Base-by-base conservation (phyloP, 2,329 filamentous ascomycete species). In the Aureobasidium sp. region DNA sequence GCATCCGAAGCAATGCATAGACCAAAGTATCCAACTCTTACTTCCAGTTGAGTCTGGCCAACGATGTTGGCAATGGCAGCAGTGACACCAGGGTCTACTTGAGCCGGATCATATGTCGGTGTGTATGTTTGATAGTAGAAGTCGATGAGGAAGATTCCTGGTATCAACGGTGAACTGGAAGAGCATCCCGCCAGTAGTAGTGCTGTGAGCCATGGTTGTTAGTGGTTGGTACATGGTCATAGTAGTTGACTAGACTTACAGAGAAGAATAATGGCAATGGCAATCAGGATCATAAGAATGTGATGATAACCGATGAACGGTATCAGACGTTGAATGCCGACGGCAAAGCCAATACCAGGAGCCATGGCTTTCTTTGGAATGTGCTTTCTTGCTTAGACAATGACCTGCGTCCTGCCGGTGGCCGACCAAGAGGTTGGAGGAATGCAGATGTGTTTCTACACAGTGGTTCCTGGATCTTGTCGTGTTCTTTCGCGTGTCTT, bases 71-170 rank as follows among this genome's bases (percentile, higher is more conserved):
- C 10, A 6, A 11, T 34, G 61, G 91, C 90, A 3, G 32, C 9
- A 34, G 32, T 34, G 8, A 6, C 10, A 34, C 32, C 32, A 9
- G 7, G 7, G 7, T 9, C 10, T 6, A 34, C 32, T 9, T 9
- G 10, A 10, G 93, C 83, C 6, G 91, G 89, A 68, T 90, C 86
- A 67, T 93, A 93, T 32, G 83, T 80, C 3, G 94, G 90, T 25
- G 86, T 85, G 77, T 97, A 97, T 65, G 84, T 81, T 73, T 96
- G 80, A 79, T 97, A 99, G 84, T 96, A 97, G 70, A 99, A 85
- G n/a, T 92, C 96, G 66, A 99, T 90, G 68, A 99, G 85, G 82
- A 97, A 99, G 76, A 99, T 97, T 72, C 87, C 86, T 30, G 94
- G 94, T 9, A 34, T 9, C 7, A 9, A 9, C 32, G 32, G 32